Conservation (phyloP, 441 rosid genomes). For the Arabidopsis hybrid region DNA sequence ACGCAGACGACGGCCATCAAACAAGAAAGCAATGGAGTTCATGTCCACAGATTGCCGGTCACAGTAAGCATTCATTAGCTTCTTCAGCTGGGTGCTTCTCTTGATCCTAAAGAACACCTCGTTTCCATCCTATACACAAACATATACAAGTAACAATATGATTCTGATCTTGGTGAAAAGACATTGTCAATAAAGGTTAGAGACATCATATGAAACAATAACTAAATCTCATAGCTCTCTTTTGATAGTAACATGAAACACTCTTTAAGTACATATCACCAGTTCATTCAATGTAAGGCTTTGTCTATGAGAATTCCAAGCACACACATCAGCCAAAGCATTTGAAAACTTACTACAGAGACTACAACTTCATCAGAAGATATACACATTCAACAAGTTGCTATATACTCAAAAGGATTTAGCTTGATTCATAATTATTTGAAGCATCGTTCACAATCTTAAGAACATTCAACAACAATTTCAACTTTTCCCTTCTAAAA, state of each 20-base stretch:
- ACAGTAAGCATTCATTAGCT: constrained; percentile 75
- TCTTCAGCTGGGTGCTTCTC: constrained; percentile 70
- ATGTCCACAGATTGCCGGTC: constrained; percentile 73
- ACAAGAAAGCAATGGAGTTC: constrained; percentile 74
- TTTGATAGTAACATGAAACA: neutral
- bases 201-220: neutral
- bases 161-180: neutral
- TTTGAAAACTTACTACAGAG: neutral
- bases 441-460: neutral
- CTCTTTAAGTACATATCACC: neutral
- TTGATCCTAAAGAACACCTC: constrained; percentile 79
- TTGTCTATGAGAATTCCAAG: neutral
- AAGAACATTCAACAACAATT: neutral
- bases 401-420: neutral
- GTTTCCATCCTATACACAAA: constrained; percentile 62
- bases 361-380: neutral
- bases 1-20: constrained; percentile 79
- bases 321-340: neutral
- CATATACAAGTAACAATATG: neutral
- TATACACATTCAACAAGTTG: neutral
- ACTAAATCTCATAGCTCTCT: neutral
- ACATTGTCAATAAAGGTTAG: neutral
- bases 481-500: neutral
- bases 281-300: neutral
- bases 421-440: neutral